Conservation (phyloP, 2,329 filamentous ascomycete species). For the Epichloe bromicola region DNA sequence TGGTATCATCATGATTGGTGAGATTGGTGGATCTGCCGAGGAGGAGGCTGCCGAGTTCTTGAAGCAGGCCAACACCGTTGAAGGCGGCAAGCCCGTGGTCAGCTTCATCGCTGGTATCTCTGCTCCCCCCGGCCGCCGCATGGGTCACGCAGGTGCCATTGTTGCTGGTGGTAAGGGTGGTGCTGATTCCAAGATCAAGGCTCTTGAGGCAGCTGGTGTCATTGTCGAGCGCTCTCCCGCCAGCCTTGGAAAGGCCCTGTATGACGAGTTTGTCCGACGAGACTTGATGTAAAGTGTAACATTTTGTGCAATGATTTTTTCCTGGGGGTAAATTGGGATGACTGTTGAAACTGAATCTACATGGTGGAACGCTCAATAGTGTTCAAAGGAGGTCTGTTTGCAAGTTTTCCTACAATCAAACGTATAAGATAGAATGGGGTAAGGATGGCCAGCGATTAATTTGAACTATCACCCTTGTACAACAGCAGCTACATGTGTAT, state of each 20-base stretch:
- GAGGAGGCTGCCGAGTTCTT: constrained; percentile 97
- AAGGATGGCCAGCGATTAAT: constrained; percentile 3
- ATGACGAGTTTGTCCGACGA: constrained; percentile 89
- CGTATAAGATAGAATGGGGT: constrained; percentile 21
- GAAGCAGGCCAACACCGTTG: constrained; percentile 77
- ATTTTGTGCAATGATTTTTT: constrained; percentile 3
- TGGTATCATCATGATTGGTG: constrained; percentile 99
- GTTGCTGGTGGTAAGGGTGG: constrained; percentile 95
- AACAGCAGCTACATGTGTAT: not conserved
- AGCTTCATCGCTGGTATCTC: constrained; percentile 98
- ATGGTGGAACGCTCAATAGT: constrained; percentile 13
- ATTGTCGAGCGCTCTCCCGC: constrained; percentile 90
- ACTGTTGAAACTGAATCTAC: constrained; percentile 6
- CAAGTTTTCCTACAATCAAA: constrained; percentile 17
- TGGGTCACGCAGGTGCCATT: constrained; percentile 98
- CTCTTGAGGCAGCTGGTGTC: constrained; percentile 79
- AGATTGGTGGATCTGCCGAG: constrained; percentile 94
- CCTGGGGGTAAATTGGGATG: not conserved
- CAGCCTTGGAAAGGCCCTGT: constrained; percentile 80
- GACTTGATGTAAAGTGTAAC: constrained; percentile 64
- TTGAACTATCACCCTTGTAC: not conserved
- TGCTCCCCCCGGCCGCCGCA: constrained; percentile 86
- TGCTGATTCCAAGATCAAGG: constrained; percentile 95
- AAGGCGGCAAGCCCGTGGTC: constrained; percentile 82
- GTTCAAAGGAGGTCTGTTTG: constrained; percentile 10